Conservation (phyloP, 2,329 filamentous ascomycete genomes). For the Penicillium capsulatum region DNA sequence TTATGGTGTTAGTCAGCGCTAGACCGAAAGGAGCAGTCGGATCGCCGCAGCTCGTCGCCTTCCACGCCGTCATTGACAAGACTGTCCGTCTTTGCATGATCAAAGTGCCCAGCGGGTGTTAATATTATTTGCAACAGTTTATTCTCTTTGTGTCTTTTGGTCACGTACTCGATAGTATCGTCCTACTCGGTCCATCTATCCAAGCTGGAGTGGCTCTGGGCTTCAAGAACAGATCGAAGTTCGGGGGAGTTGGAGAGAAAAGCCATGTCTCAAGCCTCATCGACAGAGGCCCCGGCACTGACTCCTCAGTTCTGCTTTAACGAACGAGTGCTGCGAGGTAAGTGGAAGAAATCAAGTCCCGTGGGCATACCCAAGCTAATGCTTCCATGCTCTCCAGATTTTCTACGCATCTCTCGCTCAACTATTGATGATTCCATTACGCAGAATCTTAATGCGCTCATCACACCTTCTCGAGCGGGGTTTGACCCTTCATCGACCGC, state of each 20-base stretch:
- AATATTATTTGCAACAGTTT: too few relatives aligned
- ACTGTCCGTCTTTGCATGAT: not conserved
- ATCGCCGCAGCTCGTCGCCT: not conserved
- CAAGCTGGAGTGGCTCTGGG: slow-evolving; percentile 44
- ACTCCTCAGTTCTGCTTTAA: slow-evolving; percentile 77
- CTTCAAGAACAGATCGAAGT: slow-evolving; percentile 23
- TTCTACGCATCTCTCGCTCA: slow-evolving; percentile 77
- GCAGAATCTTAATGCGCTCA: slow-evolving; percentile 85
- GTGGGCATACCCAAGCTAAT: slow-evolving; percentile 44
- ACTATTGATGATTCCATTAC: slow-evolving; percentile 90
- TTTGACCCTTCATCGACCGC: slow-evolving; percentile 80
- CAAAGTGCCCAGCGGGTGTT: too few relatives aligned
- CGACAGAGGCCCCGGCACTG: slow-evolving; percentile 49
- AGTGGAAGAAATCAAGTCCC: slow-evolving; percentile 16
- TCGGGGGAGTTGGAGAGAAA: slow-evolving; percentile 17
- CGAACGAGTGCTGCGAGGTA: slow-evolving; percentile 64
- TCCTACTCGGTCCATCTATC: too few relatives aligned
- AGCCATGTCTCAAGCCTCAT: slow-evolving; percentile 41
- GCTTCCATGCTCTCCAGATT: slow-evolving; percentile 65
- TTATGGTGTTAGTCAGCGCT: slow-evolving; percentile 11
- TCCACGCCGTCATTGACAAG: not conserved
- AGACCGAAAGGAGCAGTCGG: slow-evolving; percentile 3
- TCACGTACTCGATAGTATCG: too few relatives aligned
- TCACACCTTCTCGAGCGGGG: slow-evolving; percentile 64
- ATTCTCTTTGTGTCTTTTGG: too few relatives aligned